Evolutionary conservation across 805 yeast genomes (phyloP).

Genomic region (Suhomyces sp.): DNA sequence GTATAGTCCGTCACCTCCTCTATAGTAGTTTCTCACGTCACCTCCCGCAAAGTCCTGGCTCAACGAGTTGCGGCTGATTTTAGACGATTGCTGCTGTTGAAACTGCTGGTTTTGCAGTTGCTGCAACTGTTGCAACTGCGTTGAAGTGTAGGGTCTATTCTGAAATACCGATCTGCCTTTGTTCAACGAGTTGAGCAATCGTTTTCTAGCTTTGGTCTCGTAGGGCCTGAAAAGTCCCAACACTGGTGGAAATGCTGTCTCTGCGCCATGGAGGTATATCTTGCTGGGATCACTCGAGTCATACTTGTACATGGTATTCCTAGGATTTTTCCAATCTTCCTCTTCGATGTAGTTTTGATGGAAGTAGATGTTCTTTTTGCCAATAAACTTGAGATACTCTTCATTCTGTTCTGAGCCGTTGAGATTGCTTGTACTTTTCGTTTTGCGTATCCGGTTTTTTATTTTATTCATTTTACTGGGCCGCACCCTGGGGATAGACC

Average conservation of each 20-base stretch:
- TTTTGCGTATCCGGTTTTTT: conserved; percentile 12
- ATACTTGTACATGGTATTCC: conserved; percentile 6
- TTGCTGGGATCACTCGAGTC: conserved; percentile 20
- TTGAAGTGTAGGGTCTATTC: not conserved
- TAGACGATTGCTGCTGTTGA: not conserved
- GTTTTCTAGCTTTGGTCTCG: conserved; percentile 36
- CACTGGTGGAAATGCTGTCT: conserved; percentile 12
- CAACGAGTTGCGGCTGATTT: conserved; percentile 8
- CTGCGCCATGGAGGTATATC: conserved; percentile 20
- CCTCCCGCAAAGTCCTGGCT: conserved; percentile 23
- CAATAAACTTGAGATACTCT: conserved; percentile 23
- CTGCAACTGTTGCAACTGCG: conserved; percentile 1
- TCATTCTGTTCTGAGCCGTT: conserved; percentile 2
- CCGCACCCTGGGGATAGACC: conserved; percentile 45
- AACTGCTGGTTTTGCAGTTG: not conserved
- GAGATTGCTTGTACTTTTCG: conserved; percentile 7
- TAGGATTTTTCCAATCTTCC: conserved; percentile 8
- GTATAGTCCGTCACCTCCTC: conserved; percentile 56
- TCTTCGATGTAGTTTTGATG: conserved; percentile 31
- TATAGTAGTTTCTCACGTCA: conserved; percentile 30
- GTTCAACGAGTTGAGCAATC: conserved; percentile 33
- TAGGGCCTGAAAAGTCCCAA: conserved; percentile 38
- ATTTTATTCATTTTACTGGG: conserved; percentile 23
- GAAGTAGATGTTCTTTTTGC: conserved; percentile 36
- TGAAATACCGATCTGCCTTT: conserved; percentile 11